Base-by-base conservation (phyloP, 148 eudicot genomes). In the Rhododendron ferrugineum region DNA sequence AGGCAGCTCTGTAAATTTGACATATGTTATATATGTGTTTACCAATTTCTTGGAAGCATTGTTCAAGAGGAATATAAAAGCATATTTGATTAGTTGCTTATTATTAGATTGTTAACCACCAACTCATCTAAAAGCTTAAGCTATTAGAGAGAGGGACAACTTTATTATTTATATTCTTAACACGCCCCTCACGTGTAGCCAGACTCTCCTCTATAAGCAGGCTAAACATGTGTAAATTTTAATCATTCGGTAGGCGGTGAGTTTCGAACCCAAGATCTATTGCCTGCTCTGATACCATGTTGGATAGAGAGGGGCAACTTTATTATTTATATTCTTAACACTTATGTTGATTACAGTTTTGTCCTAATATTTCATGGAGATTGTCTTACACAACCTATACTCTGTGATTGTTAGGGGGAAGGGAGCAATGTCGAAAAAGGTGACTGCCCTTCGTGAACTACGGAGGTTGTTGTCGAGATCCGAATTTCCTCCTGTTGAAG, bases 401-500 rank as follows among this genome's bases (percentile, higher is more conserved):
- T 60, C 7, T n/a, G 26, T 56, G 5, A 49, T 32, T 66, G 32
- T 62, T 74, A 97, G 99, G 92, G 99, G 98, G 34, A 97, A 97
- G 87, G 99, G 98, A 85, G 94, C 90, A 32, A 81, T 87, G 83
- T 93, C 90, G 86, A 97, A 95, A 89, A 94, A 92, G 88, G 92
- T 97, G 58, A 81, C 79, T 87, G 92, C 98, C 81, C 92, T 97
- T 82, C 98, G 95, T 76, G 93, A 91, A 83, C 79, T 97, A 78
- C 92, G 99, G 89, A 90, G 93, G 11, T 83, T 95, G 62, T 88
- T 97, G 89, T 93, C 99, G 70, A 93, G 87, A 92, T 94, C 99
- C 20, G 99, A 97, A 87, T 93, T 91, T 36, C 99, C 98, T 86
- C 99, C 99, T 72, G 93, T 97, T 89, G 99, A 95, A 88, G 91